Percentiles rank a stretch among this genome's conserved stretches.
Evolutionary conservation across 225 moss, liverwort and hornwort species (phyloP).

Genomic region (Pleurozium schreberi): DNA sequence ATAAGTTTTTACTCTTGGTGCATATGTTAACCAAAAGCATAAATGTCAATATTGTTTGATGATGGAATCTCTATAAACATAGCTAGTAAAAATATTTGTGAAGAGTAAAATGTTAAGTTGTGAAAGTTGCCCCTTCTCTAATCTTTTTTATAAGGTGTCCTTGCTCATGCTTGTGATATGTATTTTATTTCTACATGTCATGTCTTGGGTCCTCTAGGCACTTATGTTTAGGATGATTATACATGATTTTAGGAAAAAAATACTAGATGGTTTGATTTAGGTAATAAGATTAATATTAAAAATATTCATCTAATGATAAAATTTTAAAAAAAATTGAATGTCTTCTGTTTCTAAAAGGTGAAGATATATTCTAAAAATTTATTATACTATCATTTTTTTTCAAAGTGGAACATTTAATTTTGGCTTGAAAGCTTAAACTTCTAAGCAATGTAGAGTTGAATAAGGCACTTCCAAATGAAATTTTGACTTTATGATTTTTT

Average conservation of each 20-base stretch:
- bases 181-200: neutral
- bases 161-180: fast-evolving
- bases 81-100: neutral
- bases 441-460: neutral
- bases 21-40: neutral
- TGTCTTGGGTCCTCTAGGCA: neutral
- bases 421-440: neutral
- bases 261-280: neutral
- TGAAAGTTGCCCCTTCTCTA: neutral
- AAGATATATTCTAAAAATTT: neutral
- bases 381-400: neutral
- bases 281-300: neutral
- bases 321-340: neutral
- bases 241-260: neutral
- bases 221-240: neutral
- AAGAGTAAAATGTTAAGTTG: no score
- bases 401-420: neutral
- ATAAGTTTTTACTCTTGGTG: neutral
- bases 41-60: neutral
- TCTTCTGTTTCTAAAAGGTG: neutral
- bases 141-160: neutral
- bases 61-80: neutral
- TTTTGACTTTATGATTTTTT: neutral
- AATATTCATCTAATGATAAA: no score
- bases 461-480: neutral